Evolutionary conservation across 495 filamentous ascomycete species (phyloP), one percentile per base, ranked within the genome.

Genomic region (Hypoxylon crocopeplum): DNA sequence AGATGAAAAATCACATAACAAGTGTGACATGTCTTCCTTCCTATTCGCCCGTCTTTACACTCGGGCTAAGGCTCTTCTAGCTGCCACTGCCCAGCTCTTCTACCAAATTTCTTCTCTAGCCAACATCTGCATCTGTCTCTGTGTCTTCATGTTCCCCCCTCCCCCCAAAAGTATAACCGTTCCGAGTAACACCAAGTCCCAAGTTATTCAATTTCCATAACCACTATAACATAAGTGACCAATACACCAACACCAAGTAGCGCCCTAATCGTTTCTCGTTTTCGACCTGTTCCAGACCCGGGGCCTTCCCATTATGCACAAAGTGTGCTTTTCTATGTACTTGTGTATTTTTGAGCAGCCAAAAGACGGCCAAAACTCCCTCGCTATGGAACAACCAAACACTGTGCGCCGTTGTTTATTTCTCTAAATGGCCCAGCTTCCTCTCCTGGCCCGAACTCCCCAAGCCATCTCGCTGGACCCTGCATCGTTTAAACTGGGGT

Each of bases 361-460:
- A 34, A 55, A 47, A 46, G 7, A 25, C 20, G 17, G 13, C 36
- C 44, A 38, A 58, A 29, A 16, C 51, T 33, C 41, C 45, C 7
- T 3, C 27, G 56, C 46, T 48, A 52, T 42, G 56, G 27, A 61
- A 50, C 27, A 22, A 45, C 36, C 17, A 44, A 38, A n/a, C 21
- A 37, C 1, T 1, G 34, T 25, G 30, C 54, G 20, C 70, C 60
- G 10, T 34, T 8, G 21, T 2, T 24, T 36, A 11, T 33, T 25
- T 19, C 29, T 52, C 49, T 67, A 94, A 58, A 89, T 76, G n/a
- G 87, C 90, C 91, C 91, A 96, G 67, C 90, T 93, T 40, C 91
- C 91, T 68, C 84, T 82, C 51, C 91, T 75, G 48, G 87, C 90
- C 39, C 82, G 76, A 19, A 89, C 82, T 7, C 91, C 91, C 86